Conservation (phyloP, 225 moss, liverwort and hornwort species). For the Rhytidiadelphus loreus region DNA sequence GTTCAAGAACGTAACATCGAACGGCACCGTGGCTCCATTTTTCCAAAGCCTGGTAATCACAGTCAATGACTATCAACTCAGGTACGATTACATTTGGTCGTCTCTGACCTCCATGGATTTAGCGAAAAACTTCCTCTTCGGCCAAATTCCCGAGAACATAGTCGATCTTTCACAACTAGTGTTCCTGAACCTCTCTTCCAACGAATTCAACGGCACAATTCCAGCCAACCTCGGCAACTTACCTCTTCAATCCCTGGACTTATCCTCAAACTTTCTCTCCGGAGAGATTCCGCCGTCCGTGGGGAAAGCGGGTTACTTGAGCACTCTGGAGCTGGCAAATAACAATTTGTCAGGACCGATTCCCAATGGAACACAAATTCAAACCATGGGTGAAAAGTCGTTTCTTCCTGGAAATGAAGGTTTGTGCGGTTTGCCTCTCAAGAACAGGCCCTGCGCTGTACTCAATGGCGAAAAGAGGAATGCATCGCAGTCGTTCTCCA, state of each 20-base stretch:
- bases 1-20: background rate
- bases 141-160: background rate
- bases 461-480: background rate
- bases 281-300: constrained; percentile 1
- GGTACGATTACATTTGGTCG: background rate
- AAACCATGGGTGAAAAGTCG: background rate
- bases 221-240: background rate
- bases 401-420: constrained; percentile 7
- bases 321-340: background rate
- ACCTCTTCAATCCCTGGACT: constrained; percentile 5
- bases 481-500: background rate
- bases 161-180: background rate
- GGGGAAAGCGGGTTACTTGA: background rate
- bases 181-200: constrained; percentile 19
- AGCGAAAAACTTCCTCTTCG: background rate
- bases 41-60: background rate
- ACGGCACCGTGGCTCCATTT: background rate
- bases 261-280: background rate
- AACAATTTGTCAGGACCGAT: constrained; percentile 10
- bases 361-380: background rate
- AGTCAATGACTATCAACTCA: constrained; percentile 2
- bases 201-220: constrained; percentile 32
- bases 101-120: constrained; percentile 11
- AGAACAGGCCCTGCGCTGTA: background rate
- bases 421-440: constrained; percentile 3